Evolutionary conservation across 129 eudicot genomes (phyloP).

Genomic region (Saposhnikovia divaricata): DNA sequence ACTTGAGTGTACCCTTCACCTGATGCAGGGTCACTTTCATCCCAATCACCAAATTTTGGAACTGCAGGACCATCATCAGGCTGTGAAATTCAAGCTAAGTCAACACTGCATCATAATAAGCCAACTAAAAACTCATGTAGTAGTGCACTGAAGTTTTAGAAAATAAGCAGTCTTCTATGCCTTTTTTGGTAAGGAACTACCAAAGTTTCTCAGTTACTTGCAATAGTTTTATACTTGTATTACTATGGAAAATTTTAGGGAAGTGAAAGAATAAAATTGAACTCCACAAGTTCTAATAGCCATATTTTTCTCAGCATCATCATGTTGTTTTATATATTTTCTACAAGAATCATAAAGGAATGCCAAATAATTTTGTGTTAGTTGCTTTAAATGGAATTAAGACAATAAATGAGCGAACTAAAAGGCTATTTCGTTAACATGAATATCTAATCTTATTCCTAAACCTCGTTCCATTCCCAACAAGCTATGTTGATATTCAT

Average conservation of each 20-base stretch:
- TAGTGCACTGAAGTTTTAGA: neutral
- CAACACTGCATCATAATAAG: neutral
- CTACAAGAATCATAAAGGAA: neutral
- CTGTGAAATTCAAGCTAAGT: slow-evolving; percentile 7
- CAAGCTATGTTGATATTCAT: neutral
- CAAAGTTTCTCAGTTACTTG: neutral
- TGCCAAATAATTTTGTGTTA: neutral
- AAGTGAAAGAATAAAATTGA: neutral
- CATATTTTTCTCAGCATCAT: neutral
- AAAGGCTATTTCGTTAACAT: neutral
- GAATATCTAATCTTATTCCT: neutral
- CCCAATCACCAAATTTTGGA: slow-evolving; percentile 88
- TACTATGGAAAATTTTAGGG: neutral
- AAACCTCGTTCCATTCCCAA: neutral
- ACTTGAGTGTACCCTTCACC: slow-evolving; percentile 70
- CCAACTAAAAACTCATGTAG: neutral
- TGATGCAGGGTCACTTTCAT: slow-evolving; percentile 70
- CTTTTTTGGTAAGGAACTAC: neutral
- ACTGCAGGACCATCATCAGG: slow-evolving; percentile 18
- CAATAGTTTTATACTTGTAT: neutral
- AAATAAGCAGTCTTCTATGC: neutral
- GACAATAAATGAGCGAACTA: neutral
- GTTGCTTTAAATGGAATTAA: neutral
- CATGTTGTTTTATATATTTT: neutral
- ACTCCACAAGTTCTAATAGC: neutral